Evolutionary conservation across 2,329 filamentous ascomycete species (phyloP), one percentile per base, ranked within the genome.

Genomic region (Nemania sp.): DNA sequence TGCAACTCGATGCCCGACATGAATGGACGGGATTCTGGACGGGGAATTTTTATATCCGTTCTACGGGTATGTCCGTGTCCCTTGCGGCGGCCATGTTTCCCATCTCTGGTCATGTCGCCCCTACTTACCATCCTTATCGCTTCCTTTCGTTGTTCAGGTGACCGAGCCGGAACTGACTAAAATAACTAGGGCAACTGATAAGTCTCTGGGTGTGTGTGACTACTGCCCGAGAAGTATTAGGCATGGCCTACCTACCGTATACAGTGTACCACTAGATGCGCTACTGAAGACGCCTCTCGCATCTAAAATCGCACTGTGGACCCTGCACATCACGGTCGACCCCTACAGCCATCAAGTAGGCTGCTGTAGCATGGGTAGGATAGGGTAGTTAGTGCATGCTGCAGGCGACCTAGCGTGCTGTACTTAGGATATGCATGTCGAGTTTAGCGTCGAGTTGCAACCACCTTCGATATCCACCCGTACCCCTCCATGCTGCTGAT

Each of bases 91-190:
- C 30, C 33, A 31, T 30, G 9, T 44, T 23, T 36, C 26, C 28
- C 55, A 24, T 44, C 43, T 23, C 36, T 31, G 37, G 47, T 55
- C 33, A 58, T 37, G 43, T 39, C 41, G 24, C 40, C 31, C 46
- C 20, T 31, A 15, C 40, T 28, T 39, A 33, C 39, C 48, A 49
- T 59, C 48, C 43, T 53, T 56, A 50, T 59, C 56, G 43, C 56
- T 56, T 59, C 56, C 56, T 59, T 33, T 39, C 40, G 41, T 56
- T 49, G 56, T 52, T 59, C 56, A 56, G 56, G 52, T 59, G 56
- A 59, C 52, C 45, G 36, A 48, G 39, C 33, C 24, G 37, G 53
- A 17, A 42, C 37, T 42, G 26, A 48, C 53, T 56, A 56, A 56
- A 48, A 52, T 51, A 47, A 46, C 46, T 54, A 57, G 45, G 20